Base-by-base conservation (phyloP, 2,329 filamentous ascomycete genomes). In the Fusarium sacchari region DNA sequence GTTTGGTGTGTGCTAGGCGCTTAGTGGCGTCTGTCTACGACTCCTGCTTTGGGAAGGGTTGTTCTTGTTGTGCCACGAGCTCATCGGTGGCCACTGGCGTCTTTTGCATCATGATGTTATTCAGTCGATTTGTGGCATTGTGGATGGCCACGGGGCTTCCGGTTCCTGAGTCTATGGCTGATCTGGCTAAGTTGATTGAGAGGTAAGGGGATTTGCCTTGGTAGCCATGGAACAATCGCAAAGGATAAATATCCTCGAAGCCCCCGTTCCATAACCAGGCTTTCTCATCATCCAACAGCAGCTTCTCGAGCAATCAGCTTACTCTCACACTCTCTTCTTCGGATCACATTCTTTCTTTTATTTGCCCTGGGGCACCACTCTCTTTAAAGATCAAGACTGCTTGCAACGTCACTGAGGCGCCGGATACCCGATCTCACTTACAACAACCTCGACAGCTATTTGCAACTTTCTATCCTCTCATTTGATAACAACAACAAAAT, bases 211-310 rank as follows among this genome's bases (percentile, higher is more conserved):
- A 53, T 52, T 32, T 50, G 36, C 36, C 34, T 55, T 42, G 12
- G 57, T 47, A 36, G 47, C 47, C 36, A 26, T 44, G 43, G 34
- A 47, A 42, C 26, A 43, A 39, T 63, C 28, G 43, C 22, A 52
- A 42, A 63, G 62, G n/a, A 78, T 78, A 78, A 78, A 77, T 77
- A 77, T 57, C 60, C 61, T 67, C n/a, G 39, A 49, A 42, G 30
- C 44, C 34, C 65, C 74, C 63, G 50, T 46, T 43, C 43, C 44
- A 32, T 50, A 20, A 10, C 18, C 24, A 57, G 11, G 50, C 52
- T 69, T 26, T 52, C 62, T 66, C 53, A 40, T 71, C 73, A 75
- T 64, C 62, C 67, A 69, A 67, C 58, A 67, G 67, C 73, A 75
- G 75, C 72, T 76, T 74, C 69, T 70, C 69, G 69, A 73, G 72